A percentile compares a stretch with the other conserved stretches of the same genome.
These are phyloP conservation scores for Geranium incanum DNA, from an alignment of 441 rosid species.

Conservation along the genomic window DNA sequence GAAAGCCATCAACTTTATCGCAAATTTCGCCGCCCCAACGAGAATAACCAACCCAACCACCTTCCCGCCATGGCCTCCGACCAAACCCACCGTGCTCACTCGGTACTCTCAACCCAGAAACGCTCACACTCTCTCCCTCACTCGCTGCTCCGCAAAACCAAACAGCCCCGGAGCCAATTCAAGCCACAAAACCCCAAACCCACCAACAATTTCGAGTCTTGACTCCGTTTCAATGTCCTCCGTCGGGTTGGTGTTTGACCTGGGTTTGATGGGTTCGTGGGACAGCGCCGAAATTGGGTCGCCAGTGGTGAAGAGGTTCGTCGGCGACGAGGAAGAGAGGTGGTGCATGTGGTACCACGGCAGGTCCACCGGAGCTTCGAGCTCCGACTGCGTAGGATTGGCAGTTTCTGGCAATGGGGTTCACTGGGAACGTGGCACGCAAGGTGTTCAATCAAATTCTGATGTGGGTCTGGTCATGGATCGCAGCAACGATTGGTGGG, in stretches of 20 bases:
- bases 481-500: background rate
- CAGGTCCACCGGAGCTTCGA: constrained; percentile 27
- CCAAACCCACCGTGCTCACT: constrained; percentile 22
- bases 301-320: constrained; percentile 66
- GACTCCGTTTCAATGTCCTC: constrained; percentile 18
- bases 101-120: constrained; percentile 19
- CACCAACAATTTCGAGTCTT: background rate
- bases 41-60: constrained; percentile 18
- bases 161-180: constrained; percentile 23
- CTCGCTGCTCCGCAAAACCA: constrained; percentile 42
- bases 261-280: constrained; percentile 43
- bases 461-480: constrained; percentile 1
- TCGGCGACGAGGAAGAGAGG: constrained; percentile 72
- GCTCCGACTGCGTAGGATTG: constrained; percentile 44
- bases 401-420: background rate
- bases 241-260: constrained; percentile 42
- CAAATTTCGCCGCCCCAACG: constrained; percentile 14
- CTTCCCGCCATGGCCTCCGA: constrained; percentile 20
- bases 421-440: constrained; percentile 1
- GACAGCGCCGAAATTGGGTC: constrained; percentile 45
- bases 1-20: constrained; percentile 21
- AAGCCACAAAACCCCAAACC: constrained; percentile 13
- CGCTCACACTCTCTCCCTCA: background rate
- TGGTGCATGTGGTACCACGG: constrained; percentile 89
- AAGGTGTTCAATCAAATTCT: background rate